Conservation (phyloP, 257 asterid species). For the Orobanche coerulescens region DNA sequence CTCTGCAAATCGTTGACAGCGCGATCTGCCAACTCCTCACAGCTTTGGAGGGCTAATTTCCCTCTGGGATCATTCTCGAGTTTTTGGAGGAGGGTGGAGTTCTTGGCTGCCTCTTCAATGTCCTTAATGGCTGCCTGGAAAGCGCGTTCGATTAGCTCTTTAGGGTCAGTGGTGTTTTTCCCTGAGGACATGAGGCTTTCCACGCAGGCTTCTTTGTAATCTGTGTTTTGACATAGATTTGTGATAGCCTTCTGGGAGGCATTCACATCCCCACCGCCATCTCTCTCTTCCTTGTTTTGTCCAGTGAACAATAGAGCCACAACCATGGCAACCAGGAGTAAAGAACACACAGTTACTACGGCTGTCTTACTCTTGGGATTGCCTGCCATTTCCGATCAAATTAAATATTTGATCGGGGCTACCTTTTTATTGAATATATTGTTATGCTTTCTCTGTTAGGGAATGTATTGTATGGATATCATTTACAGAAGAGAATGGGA, state of each 20-base stretch:
- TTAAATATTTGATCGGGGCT: not conserved
- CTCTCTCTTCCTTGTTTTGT: not conserved
- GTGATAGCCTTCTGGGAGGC: slow-evolving; percentile 50
- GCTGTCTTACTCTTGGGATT: slow-evolving; percentile 35
- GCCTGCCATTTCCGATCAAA: slow-evolving; percentile 33
- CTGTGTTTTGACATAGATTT: slow-evolving; percentile 52
- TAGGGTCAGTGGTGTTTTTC: slow-evolving; percentile 45
- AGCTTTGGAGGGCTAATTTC: slow-evolving; percentile 42
- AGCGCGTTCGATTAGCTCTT: slow-evolving; percentile 48
- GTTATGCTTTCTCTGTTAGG: not conserved
- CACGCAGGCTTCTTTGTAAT: slow-evolving; percentile 48
- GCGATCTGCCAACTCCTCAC: slow-evolving; percentile 40
- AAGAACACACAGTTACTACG: slow-evolving; percentile 32
- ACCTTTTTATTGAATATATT: not conserved
- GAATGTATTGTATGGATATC: no score
- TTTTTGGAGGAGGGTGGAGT: slow-evolving; percentile 34
- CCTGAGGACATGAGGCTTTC: slow-evolving; percentile 37
- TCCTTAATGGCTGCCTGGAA: slow-evolving; percentile 36
- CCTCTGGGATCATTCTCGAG: slow-evolving; percentile 40
- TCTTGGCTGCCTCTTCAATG: slow-evolving; percentile 32
- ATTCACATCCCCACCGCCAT: not conserved
- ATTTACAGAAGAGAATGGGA: no score
- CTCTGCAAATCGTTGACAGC: slow-evolving; percentile 46
- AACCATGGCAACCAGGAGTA: slow-evolving; percentile 60
- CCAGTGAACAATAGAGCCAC: slow-evolving; percentile 35